These are phyloP conservation scores for Medicago ruthenica DNA, from an alignment of 306 rosid genomes.

Conservation along the genomic window DNA sequence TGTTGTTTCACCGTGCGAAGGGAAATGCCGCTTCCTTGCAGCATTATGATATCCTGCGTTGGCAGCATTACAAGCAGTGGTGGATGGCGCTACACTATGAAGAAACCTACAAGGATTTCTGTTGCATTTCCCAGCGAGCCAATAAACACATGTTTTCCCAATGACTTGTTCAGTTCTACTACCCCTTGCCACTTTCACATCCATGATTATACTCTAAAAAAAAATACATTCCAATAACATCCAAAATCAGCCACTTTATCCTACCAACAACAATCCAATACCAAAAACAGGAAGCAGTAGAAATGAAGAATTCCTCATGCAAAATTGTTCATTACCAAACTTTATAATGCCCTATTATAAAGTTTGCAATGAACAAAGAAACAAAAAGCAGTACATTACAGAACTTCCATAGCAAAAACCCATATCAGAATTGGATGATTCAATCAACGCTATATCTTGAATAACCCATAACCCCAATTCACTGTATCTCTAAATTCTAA, in stretches of 20 bases:
- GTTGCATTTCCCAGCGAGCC: conserved; percentile 41
- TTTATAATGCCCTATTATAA: too few species aligned
- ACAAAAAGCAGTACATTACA: too few species aligned
- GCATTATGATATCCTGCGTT: background rate
- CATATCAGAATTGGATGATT: too few species aligned
- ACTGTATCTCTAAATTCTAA: too few species aligned
- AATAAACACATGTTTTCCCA: conserved; percentile 24
- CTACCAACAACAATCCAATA: too few species aligned
- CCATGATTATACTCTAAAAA: conserved; percentile 11
- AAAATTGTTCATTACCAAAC: too few species aligned
- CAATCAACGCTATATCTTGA: too few species aligned
- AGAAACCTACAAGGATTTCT: conserved; percentile 41
- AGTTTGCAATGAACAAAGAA: too few species aligned
- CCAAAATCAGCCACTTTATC: background rate
- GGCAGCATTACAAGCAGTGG: background rate
- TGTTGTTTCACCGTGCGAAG: background rate
- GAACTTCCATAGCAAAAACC: too few species aligned
- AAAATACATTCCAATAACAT: background rate
- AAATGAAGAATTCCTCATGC: too few species aligned
- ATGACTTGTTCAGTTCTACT: background rate
- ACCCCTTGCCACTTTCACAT: background rate
- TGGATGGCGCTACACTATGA: background rate
- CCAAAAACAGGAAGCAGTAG: too few species aligned
- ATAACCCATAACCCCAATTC: too few species aligned
- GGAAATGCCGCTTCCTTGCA: background rate